A percentile compares a stretch with the other conserved stretches of the same genome.
phyloP scores from a whole-genome alignment of 495 filamentous ascomycete genomes.

The Neurospora sp. region DNA sequence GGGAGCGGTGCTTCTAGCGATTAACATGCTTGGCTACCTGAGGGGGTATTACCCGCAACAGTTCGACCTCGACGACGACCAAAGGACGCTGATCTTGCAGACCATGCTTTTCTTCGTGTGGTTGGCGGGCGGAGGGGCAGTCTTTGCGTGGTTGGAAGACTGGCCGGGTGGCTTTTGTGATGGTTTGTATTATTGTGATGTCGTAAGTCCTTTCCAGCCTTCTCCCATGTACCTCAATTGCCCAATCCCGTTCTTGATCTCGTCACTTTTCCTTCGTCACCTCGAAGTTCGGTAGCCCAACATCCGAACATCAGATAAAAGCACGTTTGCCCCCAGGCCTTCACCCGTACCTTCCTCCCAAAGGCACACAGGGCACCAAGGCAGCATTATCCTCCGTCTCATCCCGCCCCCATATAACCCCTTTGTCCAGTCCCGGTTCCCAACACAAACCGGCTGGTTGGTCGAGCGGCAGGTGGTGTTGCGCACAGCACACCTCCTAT shows the following conservation, averaged over 20 bases:
- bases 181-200: constrained; percentile 63
- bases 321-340: neutral
- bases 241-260: neutral
- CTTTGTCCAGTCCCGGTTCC: neutral
- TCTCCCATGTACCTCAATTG: neutral
- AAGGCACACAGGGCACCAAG: neutral
- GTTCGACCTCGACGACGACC: constrained; percentile 62
- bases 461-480: neutral
- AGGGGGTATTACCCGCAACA: constrained; percentile 68
- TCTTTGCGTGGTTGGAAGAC: constrained; percentile 51
- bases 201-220: constrained; percentile 14
- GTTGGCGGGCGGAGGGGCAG: constrained; percentile 53
- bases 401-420: neutral
- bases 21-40: constrained; percentile 73
- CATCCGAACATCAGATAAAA: neutral
- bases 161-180: constrained; percentile 45
- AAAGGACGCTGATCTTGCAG: constrained; percentile 69
- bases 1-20: constrained; percentile 52
- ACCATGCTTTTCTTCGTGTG: constrained; percentile 66
- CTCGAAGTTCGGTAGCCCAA: neutral
- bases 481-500: neutral
- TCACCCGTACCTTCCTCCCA: neutral
- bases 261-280: neutral
- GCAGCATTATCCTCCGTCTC: neutral
- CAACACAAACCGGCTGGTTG: neutral